phyloP scores from a whole-genome alignment of 106 monocot species.

The Apostasia ramifera region DNA sequence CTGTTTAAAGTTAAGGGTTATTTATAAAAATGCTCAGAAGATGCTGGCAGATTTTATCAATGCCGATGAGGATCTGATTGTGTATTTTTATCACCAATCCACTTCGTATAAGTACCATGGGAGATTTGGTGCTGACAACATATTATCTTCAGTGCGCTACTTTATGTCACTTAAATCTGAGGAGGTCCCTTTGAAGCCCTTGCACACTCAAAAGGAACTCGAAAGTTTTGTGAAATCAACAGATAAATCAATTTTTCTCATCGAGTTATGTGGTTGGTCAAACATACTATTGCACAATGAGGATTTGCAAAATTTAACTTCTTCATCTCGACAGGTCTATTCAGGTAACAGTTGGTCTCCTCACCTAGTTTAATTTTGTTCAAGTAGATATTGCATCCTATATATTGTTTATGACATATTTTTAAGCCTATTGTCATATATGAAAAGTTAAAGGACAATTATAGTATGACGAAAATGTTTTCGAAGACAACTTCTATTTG shows the following conservation, averaged over 20 bases:
- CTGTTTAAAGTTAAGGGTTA: slow-evolving; percentile 58
- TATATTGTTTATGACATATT: too few species aligned
- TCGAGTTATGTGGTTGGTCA: slow-evolving; percentile 97
- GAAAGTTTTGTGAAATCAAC: slow-evolving; percentile 59
- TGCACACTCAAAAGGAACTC: slow-evolving; percentile 53
- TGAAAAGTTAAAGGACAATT: too few species aligned
- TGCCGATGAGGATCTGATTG: slow-evolving; percentile 51
- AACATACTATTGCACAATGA: slow-evolving; percentile 34
- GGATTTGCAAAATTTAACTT: slow-evolving; percentile 15
- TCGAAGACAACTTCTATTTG: too few species aligned
- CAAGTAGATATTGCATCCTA: background rate
- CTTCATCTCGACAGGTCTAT: slow-evolving; percentile 1
- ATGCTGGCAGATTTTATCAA: slow-evolving; percentile 66
- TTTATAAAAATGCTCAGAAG: slow-evolving; percentile 80
- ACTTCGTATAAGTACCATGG: slow-evolving; percentile 66
- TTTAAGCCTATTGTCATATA: too few species aligned
- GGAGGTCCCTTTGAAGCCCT: slow-evolving; percentile 52
- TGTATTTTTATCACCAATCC: slow-evolving; percentile 64
- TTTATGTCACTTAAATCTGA: slow-evolving; percentile 45
- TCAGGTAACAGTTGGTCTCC: slow-evolving; percentile 36
- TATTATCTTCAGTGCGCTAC: slow-evolving; percentile 58
- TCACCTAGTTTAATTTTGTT: slow-evolving; percentile 1
- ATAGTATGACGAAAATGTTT: too few species aligned
- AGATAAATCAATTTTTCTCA: slow-evolving; percentile 72
- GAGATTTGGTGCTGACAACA: slow-evolving; percentile 44